Evolutionary conservation across 805 yeast species (phyloP).

Genomic region (Saccharomycopsis capsularis): DNA sequence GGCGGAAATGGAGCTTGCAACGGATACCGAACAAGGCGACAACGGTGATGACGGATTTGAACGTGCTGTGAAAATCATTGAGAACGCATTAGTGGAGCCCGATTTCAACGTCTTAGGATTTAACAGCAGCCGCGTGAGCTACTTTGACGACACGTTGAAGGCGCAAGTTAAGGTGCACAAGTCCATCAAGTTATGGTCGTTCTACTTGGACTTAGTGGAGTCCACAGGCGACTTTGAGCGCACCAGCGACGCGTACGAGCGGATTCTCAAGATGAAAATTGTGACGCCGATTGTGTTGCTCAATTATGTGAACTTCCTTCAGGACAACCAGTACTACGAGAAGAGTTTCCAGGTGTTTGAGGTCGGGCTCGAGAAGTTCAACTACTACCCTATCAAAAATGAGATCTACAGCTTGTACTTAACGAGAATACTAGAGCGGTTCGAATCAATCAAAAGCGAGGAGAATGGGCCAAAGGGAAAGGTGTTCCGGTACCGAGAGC

Average conservation of each 20-base stretch:
- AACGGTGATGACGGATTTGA: constrained; percentile 36
- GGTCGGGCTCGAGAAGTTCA: constrained; percentile 54
- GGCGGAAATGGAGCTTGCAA: constrained; percentile 57
- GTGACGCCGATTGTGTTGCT: constrained; percentile 63
- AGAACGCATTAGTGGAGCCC: constrained; percentile 26
- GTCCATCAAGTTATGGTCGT: constrained; percentile 62
- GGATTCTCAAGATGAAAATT: constrained; percentile 48
- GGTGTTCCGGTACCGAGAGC: constrained; percentile 32
- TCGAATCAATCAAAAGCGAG: not conserved
- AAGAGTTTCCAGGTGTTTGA: constrained; percentile 59
- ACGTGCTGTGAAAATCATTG: constrained; percentile 37
- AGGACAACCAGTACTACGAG: constrained; percentile 39
- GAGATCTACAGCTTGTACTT: constrained; percentile 72
- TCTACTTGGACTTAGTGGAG: constrained; percentile 65
- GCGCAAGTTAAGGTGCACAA: constrained; percentile 56
- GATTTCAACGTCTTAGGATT: constrained; percentile 19
- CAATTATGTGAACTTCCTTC: constrained; percentile 58
- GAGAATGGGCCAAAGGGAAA: constrained; percentile 25
- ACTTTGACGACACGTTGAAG: constrained; percentile 37
- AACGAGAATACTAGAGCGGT: constrained; percentile 36
- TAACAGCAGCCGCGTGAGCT: constrained; percentile 26
- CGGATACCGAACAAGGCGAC: constrained; percentile 36
- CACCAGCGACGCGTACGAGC: constrained; percentile 43
- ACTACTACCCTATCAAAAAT: constrained; percentile 46
- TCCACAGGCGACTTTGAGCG: constrained; percentile 39